Evolutionary conservation across 345 rosid genomes (phyloP), one percentile per base, ranked within the genome.

Genomic region (Bretschneidera sinensis): DNA sequence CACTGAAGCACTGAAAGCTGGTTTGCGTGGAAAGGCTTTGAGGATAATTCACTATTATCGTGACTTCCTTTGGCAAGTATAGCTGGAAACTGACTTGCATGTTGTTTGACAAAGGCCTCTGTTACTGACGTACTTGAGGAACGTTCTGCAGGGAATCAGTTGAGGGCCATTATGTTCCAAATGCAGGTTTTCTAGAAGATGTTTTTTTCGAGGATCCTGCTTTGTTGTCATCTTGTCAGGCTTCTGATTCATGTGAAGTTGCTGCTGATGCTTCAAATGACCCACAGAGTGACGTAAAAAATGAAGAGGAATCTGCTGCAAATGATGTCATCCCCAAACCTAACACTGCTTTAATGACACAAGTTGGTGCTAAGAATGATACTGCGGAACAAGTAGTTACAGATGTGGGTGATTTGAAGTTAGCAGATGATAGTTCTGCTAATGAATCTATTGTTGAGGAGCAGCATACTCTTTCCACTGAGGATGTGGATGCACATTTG

Each of bases 21-120:
- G 92, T 59, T 74, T 89, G 72, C 95, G 96, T 48, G 99, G 99
- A 59, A 92, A 90, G 74, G 99, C 96, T 66, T 78, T 92, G 58
- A 82, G 92, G 70, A 81, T 92, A 43, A 73, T 81, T 55, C 99
- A 92, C 71, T 78, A 80, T 69, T 92, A 92, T 59, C 79, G 84
- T 35, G 99, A 92, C 70, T 69, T 78, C 60, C 94, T 92, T 57
- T 87, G 98, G 97, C 69, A 75, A 63, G 69, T 75, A 51, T 74
- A 52, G 54, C 57, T 60, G 53, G 43, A 25, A 59, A 49, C 58
- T 43, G 6, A 9, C 45, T 70, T 61, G 6, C 43, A 39, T 49
- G 24, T 64, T 63, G 19, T 52, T 63, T 66, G 50, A 48, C 43
- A 13, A 33, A 11, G 14, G 24, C 31, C 43, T 65, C 43, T 22